These are phyloP conservation scores for Nematodospora valgi DNA, from an alignment of 805 yeast genomes.

Conservation along the genomic window DNA sequence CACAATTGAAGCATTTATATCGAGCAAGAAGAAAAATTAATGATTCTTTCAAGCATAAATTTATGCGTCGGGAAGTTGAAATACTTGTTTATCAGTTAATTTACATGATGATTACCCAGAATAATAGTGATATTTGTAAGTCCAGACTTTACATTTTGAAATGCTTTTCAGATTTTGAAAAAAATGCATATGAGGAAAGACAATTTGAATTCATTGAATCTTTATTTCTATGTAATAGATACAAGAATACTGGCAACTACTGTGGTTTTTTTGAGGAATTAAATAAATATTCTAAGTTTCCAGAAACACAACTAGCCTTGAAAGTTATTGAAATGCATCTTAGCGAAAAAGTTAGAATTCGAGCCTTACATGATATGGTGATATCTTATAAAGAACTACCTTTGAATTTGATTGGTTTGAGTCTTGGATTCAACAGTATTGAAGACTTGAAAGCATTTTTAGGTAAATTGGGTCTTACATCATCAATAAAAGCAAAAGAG, in stretches of 20 bases:
- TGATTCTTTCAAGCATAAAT: conserved; percentile 20
- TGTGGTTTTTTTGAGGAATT: conserved; percentile 45
- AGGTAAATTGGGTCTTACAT: no score
- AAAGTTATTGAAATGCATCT: conserved; percentile 39
- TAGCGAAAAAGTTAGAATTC: conserved; percentile 54
- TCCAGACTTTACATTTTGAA: conserved; percentile 21
- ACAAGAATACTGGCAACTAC: conserved; percentile 29
- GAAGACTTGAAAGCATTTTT: conserved; percentile 27
- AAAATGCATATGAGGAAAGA: conserved; percentile 10
- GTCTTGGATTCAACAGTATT: conserved; percentile 38
- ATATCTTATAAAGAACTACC: conserved; percentile 51
- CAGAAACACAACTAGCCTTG: conserved; percentile 17
- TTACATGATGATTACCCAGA: conserved; percentile 72
- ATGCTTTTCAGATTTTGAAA: conserved; percentile 7
- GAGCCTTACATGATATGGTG: conserved; percentile 53
- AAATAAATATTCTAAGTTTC: conserved; percentile 9
- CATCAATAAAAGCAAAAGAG: no score
- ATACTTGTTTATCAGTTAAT: conserved; percentile 70
- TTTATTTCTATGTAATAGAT: conserved; percentile 17
- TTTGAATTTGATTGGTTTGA: conserved; percentile 31
- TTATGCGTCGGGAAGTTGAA: conserved; percentile 44
- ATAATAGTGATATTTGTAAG: conserved; percentile 52
- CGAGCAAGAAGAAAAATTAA: conserved; percentile 23
- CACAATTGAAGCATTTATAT: conserved; percentile 68
- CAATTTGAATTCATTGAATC: conserved; percentile 14